Evolutionary conservation across 176 grass and related monocot species (phyloP).

Genomic region (Panicum miliaceum): DNA sequence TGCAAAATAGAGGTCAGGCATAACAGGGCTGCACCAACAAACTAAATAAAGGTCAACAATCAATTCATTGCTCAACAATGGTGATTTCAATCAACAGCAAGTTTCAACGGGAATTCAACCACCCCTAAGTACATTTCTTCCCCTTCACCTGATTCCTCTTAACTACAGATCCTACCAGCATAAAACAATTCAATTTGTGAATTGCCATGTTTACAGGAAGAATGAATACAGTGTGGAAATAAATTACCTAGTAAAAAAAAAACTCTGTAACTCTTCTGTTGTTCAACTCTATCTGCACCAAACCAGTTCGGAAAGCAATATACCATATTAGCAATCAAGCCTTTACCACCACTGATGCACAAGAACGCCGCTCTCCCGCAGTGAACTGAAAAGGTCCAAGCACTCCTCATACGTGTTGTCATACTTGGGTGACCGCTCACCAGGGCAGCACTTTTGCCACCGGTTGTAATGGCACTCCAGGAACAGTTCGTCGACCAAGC

Average conservation of each 20-base stretch:
- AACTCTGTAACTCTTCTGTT: background rate
- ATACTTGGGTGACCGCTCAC: conserved; percentile 78
- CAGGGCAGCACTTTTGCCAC: conserved; percentile 81
- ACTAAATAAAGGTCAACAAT: background rate
- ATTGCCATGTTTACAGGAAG: conserved; percentile 4
- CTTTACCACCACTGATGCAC: conserved; percentile 87
- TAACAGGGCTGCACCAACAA: no score
- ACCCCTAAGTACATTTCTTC: conserved; percentile 20
- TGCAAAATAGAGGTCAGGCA: no score
- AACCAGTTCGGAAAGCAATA: conserved; percentile 9
- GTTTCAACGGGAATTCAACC: background rate
- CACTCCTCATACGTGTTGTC: conserved; percentile 66
- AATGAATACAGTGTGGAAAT: conserved; percentile 20
- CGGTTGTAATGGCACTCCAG: conserved; percentile 89
- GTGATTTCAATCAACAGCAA: background rate
- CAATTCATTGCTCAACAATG: background rate
- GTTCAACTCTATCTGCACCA: background rate
- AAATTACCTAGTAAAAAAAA: conserved; percentile 6
- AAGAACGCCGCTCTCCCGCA: conserved; percentile 69
- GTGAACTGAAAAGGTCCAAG: conserved; percentile 58
- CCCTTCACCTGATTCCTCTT: background rate
- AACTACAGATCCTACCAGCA: background rate
- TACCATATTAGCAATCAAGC: background rate
- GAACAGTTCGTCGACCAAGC: conserved; percentile 77
- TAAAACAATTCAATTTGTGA: background rate